Evolutionary conservation across 441 rosid genomes (phyloP), one percentile per base, ranked within the genome.

Genomic region (Arabidopsis hybrid): DNA sequence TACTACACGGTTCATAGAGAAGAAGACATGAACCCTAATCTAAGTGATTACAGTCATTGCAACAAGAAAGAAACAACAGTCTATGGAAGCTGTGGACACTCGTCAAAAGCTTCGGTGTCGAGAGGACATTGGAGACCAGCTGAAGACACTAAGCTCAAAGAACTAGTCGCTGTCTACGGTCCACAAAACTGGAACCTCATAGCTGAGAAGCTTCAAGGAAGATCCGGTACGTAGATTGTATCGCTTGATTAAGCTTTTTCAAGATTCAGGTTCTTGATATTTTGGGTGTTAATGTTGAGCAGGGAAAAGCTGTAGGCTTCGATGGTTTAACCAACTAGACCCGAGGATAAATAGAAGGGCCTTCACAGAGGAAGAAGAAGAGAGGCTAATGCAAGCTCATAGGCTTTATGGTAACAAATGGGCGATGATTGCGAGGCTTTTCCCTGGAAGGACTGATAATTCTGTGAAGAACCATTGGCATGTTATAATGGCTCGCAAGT

Each of bases 391-490:
- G 59, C 74, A 88, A 31, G 97, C 96, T 18, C 99, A 93, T 69
- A 81, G 85, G 18, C 68, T 90, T 31, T 86, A 89, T 65, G 99
- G 99, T 0, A 95, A 89, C 88, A 93, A 92, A 69, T 95, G 99
- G 99, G 99, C 98, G 29, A 83, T 87, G 88, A 93, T 95, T 59
- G 93, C 99, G 0, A 83, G 94, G 73, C 76, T 93, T 5, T 95
- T 95, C 49, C 98, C 97, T 6, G 98, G 99, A 1, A 83, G 98
- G 52, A 95, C 99, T 40, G 99, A 95, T 81, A 95, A 95, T 73
- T 95, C 97, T 11, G 96, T 95, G 16, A 95, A 95, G 88, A 95
- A 95, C 72, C 99, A 95, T 69, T 95, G 97, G 96, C 99, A 95
- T 82, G 99, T 95, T 64, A 86, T 93, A 35, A 91, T 91, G 96